Evolutionary conservation across 257 asterid genomes (phyloP), one percentile per base, ranked within the genome.

Genomic region (Orobanche coerulescens): DNA sequence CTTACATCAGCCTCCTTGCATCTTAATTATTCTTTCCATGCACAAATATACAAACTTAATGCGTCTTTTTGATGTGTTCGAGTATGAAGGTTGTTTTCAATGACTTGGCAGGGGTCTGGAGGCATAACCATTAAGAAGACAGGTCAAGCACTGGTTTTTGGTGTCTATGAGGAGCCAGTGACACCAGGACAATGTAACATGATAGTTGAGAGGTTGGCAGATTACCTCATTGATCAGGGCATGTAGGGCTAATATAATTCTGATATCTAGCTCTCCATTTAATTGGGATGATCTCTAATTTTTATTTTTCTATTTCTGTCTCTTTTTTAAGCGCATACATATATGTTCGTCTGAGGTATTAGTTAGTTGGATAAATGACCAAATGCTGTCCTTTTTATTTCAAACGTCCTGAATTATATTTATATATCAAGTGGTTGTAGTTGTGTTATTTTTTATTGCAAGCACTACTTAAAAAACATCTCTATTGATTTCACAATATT

Each of bases 111-210:
- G 85, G 85, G 85, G 22, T 49, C 82, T 23, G 82, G 85, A 51
- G 85, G 85, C 8, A 31, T 73, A 7, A 76, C 85, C 15, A 65
- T 79, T 22, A 79, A 79, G 74, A 79, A 79, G 58, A 79, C 85
- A 1, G 82, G 80, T 3, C 85, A 79, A 63, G 76, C 82, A 22
- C 72, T 79, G 1, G 74, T 79, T 5, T 71, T 76, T 6, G 82
- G 85, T 0, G n/a, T 73, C 58, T 79, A 79, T 20, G 78, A 79
- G n/a, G 85, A 79, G 70, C 85, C 85, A 0, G 82, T 79, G 67
- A 79, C 82, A 3, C 80, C 80, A 0, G 85, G 85, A 14, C 85
- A 76, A 42, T 79, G 85, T 78, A 79, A 79, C 75, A 73, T 79
- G 78, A 67, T 79, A 20, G 85, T 79, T 22, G 85, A 79, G 78